phyloP scores from a whole-genome alignment of 2,329 filamentous ascomycete genomes.

The Fusarium sp. region DNA sequence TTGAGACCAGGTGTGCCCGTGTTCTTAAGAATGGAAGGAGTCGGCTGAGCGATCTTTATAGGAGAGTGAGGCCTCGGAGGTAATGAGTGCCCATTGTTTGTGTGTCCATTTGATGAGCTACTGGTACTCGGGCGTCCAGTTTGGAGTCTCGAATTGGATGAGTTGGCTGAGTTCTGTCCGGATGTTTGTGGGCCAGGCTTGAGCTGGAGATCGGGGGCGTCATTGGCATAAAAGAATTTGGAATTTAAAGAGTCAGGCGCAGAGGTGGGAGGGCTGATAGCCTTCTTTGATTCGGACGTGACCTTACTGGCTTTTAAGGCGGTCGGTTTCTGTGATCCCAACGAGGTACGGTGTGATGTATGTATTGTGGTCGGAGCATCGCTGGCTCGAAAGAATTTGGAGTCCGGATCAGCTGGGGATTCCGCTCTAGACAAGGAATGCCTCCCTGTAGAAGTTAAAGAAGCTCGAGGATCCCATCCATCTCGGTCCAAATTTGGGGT shows the following conservation, averaged over 20 bases:
- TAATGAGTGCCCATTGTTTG: constrained; percentile 35
- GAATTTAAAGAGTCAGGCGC: constrained; percentile 60
- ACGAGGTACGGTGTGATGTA: constrained; percentile 54
- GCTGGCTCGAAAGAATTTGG: constrained; percentile 93
- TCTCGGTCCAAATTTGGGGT: constrained; percentile 69
- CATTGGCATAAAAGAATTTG: constrained; percentile 85
- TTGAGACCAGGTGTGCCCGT: constrained; percentile 33
- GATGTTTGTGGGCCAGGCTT: constrained; percentile 56
- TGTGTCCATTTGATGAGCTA: constrained; percentile 45
- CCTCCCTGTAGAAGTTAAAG: constrained; percentile 50
- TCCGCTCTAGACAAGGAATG: constrained; percentile 46
- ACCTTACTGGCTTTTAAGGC: constrained; percentile 72
- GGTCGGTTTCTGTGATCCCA: constrained; percentile 64
- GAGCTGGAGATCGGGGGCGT: constrained; percentile 64
- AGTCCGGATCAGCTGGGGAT: constrained; percentile 50
- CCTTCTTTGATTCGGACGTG: constrained; percentile 58
- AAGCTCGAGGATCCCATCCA: constrained; percentile 60
- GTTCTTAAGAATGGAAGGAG: constrained; percentile 44
- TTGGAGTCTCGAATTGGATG: constrained; percentile 61
- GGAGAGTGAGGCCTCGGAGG: constrained; percentile 67
- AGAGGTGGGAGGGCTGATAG: constrained; percentile 52
- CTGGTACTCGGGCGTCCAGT: constrained; percentile 58
- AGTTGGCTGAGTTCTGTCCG: constrained; percentile 63
- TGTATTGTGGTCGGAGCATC: constrained; percentile 72
- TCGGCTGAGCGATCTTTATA: constrained; percentile 57